Evolutionary conservation across 2,329 filamentous ascomycete species (phyloP).

Genomic region (Stagonosporopsis cucurbitacearum): DNA sequence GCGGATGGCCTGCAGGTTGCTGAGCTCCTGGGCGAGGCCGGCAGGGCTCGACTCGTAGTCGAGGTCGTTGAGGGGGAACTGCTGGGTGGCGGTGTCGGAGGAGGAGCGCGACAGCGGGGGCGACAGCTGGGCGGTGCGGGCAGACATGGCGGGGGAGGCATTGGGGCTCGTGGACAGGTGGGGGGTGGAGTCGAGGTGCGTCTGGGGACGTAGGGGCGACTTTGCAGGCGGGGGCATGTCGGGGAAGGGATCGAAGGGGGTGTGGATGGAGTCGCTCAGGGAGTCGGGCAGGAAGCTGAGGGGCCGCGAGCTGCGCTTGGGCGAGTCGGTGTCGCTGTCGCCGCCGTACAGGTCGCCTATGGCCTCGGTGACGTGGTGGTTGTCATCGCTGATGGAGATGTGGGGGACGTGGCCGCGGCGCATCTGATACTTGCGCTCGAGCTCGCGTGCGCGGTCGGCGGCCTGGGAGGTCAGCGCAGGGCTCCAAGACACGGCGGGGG

Average conservation of each 20-base stretch:
- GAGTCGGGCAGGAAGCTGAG: constrained; percentile 74
- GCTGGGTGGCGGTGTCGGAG: constrained; percentile 59
- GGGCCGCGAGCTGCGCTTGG: constrained; percentile 66
- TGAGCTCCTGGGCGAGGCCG: constrained; percentile 89
- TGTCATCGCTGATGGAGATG: constrained; percentile 81
- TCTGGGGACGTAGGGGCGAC: constrained; percentile 49
- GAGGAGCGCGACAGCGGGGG: constrained; percentile 49
- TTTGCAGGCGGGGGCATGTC: constrained; percentile 49
- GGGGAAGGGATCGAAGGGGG: constrained; percentile 40
- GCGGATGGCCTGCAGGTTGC: constrained; percentile 86
- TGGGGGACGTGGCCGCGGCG: constrained; percentile 66
- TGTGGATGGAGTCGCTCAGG: constrained; percentile 57
- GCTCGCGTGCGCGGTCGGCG: constrained; percentile 52
- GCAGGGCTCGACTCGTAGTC: constrained; percentile 90
- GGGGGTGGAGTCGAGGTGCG: constrained; percentile 36
- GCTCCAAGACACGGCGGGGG: neutral
- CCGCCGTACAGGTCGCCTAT: constrained; percentile 91
- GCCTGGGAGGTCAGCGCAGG: constrained; percentile 37
- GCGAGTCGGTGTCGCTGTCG: constrained; percentile 66
- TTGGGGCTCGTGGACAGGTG: constrained; percentile 6
- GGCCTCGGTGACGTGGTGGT: constrained; percentile 91
- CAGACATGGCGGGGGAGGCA: constrained; percentile 7
- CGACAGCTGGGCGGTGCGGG: constrained; percentile 39
- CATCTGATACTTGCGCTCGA: constrained; percentile 57
- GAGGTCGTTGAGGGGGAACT: constrained; percentile 79